Conservation (phyloP, 768 basidiomycete species). For the Trametes cinnabarina region DNA sequence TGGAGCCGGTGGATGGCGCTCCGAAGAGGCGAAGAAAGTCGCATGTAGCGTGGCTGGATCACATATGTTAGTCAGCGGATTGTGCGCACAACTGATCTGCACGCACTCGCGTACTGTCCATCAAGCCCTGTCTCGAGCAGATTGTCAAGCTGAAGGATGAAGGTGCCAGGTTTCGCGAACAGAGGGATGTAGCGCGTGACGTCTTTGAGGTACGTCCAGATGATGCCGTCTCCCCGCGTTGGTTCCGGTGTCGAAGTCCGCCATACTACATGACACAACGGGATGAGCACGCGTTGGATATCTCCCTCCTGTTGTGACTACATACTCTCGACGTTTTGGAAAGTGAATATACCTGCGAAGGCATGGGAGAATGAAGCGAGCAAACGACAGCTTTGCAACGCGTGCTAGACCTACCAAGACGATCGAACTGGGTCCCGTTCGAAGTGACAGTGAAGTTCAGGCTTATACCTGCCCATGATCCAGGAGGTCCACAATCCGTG, state of each 20-base stretch:
- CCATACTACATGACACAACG: constrained; percentile 50
- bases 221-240: constrained; percentile 60
- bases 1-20: constrained; percentile 52
- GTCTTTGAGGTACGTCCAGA: constrained; percentile 78
- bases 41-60: constrained; percentile 59
- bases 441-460: constrained; percentile 76
- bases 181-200: constrained; percentile 71
- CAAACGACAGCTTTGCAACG: background rate
- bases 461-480: constrained; percentile 73
- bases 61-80: background rate
- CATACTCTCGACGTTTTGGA: constrained; percentile 76
- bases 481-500: constrained; percentile 63
- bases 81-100: background rate
- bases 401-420: constrained; percentile 28
- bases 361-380: background rate
- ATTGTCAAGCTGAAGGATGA: constrained; percentile 76
- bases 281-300: too few relatives aligned
- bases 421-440: constrained; percentile 76
- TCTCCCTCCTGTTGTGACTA: background rate
- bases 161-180: constrained; percentile 63
- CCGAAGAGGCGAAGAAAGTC: constrained; percentile 67
- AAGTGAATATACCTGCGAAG: constrained; percentile 58
- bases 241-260: constrained; percentile 81
- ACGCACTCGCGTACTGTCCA: constrained; percentile 67
- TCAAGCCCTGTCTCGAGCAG: constrained; percentile 53